A percentile compares a stretch with the other conserved stretches of the same genome.
These are phyloP conservation scores for Starmerella apis DNA, from an alignment of 805 yeast genomes.

Conservation along the genomic window DNA sequence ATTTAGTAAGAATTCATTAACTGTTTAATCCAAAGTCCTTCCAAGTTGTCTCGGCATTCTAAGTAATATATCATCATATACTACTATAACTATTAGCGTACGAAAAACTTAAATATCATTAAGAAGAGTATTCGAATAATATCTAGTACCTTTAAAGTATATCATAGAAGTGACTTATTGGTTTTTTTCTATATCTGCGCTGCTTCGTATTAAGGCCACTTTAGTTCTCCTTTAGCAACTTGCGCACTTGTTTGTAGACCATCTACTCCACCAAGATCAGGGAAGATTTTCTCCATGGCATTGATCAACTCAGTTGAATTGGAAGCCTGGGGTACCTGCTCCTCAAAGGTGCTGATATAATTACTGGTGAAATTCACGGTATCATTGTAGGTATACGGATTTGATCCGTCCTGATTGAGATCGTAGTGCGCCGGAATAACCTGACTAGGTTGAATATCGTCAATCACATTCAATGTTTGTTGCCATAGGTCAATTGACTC, in stretches of 20 bases:
- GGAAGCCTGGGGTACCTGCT: not conserved
- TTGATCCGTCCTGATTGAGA: not conserved
- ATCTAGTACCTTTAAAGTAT: too few relatives aligned
- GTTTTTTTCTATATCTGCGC: too few relatives aligned
- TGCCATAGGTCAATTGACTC: slow-evolving; percentile 2
- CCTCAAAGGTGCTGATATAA: not conserved
- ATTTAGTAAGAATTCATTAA: too few relatives aligned
- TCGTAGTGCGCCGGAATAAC: slow-evolving; percentile 4
- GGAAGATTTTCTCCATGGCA: not conserved
- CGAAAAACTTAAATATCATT: too few relatives aligned
- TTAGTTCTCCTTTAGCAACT: slow-evolving; percentile 2
- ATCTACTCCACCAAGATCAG: not conserved
- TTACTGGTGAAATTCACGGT: not conserved
- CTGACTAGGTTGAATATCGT: not conserved
- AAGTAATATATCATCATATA: too few relatives aligned
- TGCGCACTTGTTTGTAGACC: not conserved
- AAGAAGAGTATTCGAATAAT: too few relatives aligned
- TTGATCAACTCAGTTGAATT: slow-evolving; percentile 1
- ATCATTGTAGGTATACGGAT: not conserved
- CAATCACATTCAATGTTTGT: not conserved
- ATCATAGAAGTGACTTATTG: too few relatives aligned
- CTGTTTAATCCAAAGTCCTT: too few relatives aligned
- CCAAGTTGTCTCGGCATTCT: too few relatives aligned
- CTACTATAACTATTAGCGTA: too few relatives aligned
- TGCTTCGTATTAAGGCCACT: slow-evolving; percentile 6